Percentiles rank a stretch among this genome's conserved stretches.
Evolutionary conservation across 331 rosid genomes (phyloP).

Genomic region (Prunus yedoensis): DNA sequence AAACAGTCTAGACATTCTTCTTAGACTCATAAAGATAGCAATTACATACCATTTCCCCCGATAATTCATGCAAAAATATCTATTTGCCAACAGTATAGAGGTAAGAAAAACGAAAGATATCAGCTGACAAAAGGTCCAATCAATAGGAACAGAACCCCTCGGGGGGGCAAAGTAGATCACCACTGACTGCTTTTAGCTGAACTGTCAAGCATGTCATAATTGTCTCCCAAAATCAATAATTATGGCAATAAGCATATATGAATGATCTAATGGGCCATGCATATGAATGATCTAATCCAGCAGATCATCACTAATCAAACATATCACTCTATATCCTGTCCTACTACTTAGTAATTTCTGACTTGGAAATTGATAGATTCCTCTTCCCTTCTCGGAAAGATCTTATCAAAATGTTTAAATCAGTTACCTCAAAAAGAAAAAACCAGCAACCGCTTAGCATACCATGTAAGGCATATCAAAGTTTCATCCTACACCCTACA

Average conservation of each 20-base stretch:
- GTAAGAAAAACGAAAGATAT: too few relatives aligned
- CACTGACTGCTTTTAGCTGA: not conserved
- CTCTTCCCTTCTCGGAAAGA: not conserved
- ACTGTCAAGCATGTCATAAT: too few relatives aligned
- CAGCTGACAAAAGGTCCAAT: not conserved
- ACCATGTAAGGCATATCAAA: slow-evolving; percentile 23
- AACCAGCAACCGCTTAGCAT: slow-evolving; percentile 19
- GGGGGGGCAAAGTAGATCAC: not conserved
- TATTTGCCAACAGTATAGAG: not conserved
- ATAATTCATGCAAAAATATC: not conserved
- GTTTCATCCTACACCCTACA: slow-evolving; percentile 30
- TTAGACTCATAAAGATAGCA: not conserved
- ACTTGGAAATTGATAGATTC: not conserved
- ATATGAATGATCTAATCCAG: not conserved
- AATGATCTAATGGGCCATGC: not conserved
- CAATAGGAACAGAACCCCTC: not conserved
- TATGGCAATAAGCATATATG: not conserved
- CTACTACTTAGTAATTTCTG: not conserved
- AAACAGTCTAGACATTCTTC: not conserved
- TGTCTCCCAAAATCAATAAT: not conserved
- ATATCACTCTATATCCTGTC: not conserved
- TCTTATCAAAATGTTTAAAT: slow-evolving; percentile 15
- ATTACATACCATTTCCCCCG: not conserved
- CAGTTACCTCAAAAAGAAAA: slow-evolving; percentile 20
- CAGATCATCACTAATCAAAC: not conserved